phyloP scores from a whole-genome alignment of 2,329 filamentous ascomycete genomes.

The Cucurbitaria berberidis region DNA sequence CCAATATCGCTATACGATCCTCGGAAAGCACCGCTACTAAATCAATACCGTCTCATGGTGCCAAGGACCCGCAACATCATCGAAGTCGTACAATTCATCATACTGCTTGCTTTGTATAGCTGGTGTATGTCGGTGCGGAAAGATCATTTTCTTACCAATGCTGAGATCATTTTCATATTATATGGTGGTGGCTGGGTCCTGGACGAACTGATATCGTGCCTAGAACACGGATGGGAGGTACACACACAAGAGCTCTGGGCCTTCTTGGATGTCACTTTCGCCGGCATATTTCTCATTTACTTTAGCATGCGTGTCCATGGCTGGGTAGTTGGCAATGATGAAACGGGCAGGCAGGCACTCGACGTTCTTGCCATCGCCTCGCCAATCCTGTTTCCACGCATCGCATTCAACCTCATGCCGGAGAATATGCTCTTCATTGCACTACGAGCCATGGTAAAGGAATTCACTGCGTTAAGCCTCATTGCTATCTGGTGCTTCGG shows the following conservation, averaged over 20 bases:
- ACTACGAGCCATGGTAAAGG: constrained; percentile 81
- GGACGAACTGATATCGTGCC: constrained; percentile 76
- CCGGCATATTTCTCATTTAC: constrained; percentile 73
- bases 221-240: constrained; percentile 79
- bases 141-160: constrained; percentile 59
- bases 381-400: constrained; percentile 75
- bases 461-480: constrained; percentile 78
- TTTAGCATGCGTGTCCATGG: constrained; percentile 71
- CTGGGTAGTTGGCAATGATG: constrained; percentile 57
- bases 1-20: constrained; percentile 84
- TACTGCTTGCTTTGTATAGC: constrained; percentile 72
- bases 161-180: constrained; percentile 72
- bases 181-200: constrained; percentile 81
- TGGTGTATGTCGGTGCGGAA: constrained; percentile 73
- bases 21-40: constrained; percentile 73
- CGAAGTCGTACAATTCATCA: constrained; percentile 75
- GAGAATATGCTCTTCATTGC: constrained; percentile 86
- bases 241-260: constrained; percentile 91
- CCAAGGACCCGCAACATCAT: constrained; percentile 77
- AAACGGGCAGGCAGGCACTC: constrained; percentile 69
- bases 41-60: constrained; percentile 85
- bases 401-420: constrained; percentile 83
- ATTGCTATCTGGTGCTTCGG: constrained; percentile 83
- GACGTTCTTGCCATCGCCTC: constrained; percentile 81
- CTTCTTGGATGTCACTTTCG: constrained; percentile 81